phyloP scores from a whole-genome alignment of 1,284 basidiomycete species.

The Austropuccinia psidii region DNA sequence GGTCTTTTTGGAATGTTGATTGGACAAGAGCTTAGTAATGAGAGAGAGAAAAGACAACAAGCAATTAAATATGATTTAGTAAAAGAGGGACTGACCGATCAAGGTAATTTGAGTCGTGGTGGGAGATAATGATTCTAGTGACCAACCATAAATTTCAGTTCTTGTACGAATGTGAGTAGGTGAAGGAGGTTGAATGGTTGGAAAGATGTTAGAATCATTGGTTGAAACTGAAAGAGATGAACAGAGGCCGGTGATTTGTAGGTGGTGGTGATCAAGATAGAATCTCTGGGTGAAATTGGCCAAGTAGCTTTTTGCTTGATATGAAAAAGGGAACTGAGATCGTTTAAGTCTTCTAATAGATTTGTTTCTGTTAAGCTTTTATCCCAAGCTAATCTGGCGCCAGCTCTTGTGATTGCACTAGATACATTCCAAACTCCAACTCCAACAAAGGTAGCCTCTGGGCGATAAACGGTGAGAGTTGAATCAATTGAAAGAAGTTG shows the following conservation, averaged over 20 bases:
- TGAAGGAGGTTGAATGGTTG: slow-evolving; percentile 63
- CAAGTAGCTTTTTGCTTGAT: slow-evolving; percentile 78
- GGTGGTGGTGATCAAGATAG: slow-evolving; percentile 82
- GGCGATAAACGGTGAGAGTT: slow-evolving; percentile 88
- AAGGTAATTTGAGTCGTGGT: slow-evolving; percentile 90
- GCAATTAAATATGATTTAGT: not conserved
- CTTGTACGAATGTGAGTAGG: slow-evolving; percentile 81
- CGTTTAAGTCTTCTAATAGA: slow-evolving; percentile 80
- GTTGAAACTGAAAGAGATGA: slow-evolving; percentile 94
- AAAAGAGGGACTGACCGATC: no score
- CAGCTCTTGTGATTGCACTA: slow-evolving; percentile 72
- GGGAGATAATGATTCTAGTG: slow-evolving; percentile 88
- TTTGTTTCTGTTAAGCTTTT: slow-evolving; percentile 76
- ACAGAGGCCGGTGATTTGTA: slow-evolving; percentile 95
- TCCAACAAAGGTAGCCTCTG: slow-evolving; percentile 95
- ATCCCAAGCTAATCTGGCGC: slow-evolving; percentile 78
- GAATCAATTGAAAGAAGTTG: slow-evolving; percentile 97
- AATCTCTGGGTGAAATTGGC: slow-evolving; percentile 86
- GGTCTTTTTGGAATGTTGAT: slow-evolving; percentile 54
- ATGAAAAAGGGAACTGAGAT: slow-evolving; percentile 86
- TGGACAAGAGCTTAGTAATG: no score
- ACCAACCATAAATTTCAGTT: slow-evolving; percentile 92
- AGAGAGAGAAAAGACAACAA: not conserved
- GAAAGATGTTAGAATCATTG: slow-evolving; percentile 78
- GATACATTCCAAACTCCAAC: slow-evolving; percentile 96